Percentiles rank a stretch among this genome's conserved stretches.
phyloP scores from a whole-genome alignment of 371 early-diverging fungal genomes.

The Blyttiomyces sp. region DNA sequence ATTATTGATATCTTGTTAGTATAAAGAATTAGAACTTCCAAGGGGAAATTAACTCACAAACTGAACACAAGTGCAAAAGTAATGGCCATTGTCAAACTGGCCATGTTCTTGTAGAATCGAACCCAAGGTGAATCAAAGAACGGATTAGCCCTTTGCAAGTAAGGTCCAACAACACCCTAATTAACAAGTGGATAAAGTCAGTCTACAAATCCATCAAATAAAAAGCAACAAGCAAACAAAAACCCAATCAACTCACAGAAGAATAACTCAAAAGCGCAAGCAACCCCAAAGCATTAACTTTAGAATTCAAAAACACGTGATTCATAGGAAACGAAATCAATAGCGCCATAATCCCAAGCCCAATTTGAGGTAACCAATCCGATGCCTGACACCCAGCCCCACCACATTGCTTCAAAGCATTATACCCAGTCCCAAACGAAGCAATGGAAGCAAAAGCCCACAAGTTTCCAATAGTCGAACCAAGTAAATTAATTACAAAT shows the following conservation, averaged over 20 bases:
- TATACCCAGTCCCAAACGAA: slow-evolving; percentile 5
- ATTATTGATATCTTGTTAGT: not conserved
- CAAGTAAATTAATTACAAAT: slow-evolving; percentile 16
- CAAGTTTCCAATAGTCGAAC: slow-evolving; percentile 14
- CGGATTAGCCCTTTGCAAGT: slow-evolving; percentile 16
- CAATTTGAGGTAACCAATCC: not conserved
- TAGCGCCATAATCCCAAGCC: not conserved
- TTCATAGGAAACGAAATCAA: slow-evolving; percentile 9
- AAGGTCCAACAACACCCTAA: slow-evolving; percentile 5
- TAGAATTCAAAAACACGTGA: slow-evolving; percentile 2
- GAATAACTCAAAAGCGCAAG: slow-evolving; percentile 16
- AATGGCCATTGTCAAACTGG: slow-evolving; percentile 7
- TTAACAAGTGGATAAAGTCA: not conserved
- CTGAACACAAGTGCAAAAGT: slow-evolving; percentile 21
- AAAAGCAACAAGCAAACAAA: not conserved
- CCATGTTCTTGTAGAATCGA: slow-evolving; percentile 22
- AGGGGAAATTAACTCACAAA: too few species aligned
- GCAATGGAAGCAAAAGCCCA: slow-evolving; percentile 12
- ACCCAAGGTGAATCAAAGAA: slow-evolving; percentile 6
- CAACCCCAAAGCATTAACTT: slow-evolving; percentile 12
- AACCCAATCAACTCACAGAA: slow-evolving; percentile 3
- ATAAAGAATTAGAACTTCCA: too few species aligned
- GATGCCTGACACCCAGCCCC: not conserved
- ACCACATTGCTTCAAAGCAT: not conserved
- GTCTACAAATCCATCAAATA: too few species aligned